phyloP scores from a whole-genome alignment of 805 yeast species.

The Wickerhamiella kurtzmanii region DNA sequence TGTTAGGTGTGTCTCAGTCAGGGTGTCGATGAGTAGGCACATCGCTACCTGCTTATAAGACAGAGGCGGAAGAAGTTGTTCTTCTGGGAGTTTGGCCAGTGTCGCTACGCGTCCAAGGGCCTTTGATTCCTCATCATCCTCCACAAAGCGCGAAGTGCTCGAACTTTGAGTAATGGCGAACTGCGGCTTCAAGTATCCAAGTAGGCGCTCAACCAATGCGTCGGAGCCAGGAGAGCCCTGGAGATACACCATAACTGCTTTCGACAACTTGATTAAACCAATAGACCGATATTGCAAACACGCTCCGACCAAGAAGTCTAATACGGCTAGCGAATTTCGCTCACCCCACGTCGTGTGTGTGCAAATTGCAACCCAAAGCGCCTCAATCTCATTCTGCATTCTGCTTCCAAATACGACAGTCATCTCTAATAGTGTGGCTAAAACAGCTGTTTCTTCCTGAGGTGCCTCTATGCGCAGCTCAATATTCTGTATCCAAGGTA shows the following conservation, averaged over 20 bases:
- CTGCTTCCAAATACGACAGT: slow-evolving; percentile 63
- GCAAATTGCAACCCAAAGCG: slow-evolving; percentile 91
- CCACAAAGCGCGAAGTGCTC: not conserved
- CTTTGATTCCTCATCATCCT: not conserved
- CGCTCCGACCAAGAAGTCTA: slow-evolving; percentile 54
- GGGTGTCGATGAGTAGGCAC: slow-evolving; percentile 69
- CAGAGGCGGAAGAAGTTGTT: slow-evolving; percentile 38
- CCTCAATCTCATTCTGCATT: slow-evolving; percentile 80
- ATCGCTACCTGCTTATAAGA: slow-evolving; percentile 80
- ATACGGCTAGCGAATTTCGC: slow-evolving; percentile 53
- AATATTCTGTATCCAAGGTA: slow-evolving; percentile 88
- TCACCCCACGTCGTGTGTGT: slow-evolving; percentile 42
- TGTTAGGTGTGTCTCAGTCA: slow-evolving; percentile 50
- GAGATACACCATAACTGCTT: slow-evolving; percentile 70
- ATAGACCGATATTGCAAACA: slow-evolving; percentile 61
- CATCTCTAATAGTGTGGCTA: slow-evolving; percentile 70
- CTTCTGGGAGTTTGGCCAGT: not conserved
- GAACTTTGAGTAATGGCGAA: slow-evolving; percentile 19
- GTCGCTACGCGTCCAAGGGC: not conserved
- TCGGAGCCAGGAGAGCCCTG: slow-evolving; percentile 37
- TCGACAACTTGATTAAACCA: slow-evolving; percentile 58
- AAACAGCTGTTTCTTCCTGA: slow-evolving; percentile 26
- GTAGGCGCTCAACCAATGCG: slow-evolving; percentile 45
- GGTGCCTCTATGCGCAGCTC: slow-evolving; percentile 30
- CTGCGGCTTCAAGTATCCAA: slow-evolving; percentile 65